These are phyloP conservation scores for Coemansia sp. DNA, from an alignment of 192 early-diverging fungal genomes.

Conservation along the genomic window DNA sequence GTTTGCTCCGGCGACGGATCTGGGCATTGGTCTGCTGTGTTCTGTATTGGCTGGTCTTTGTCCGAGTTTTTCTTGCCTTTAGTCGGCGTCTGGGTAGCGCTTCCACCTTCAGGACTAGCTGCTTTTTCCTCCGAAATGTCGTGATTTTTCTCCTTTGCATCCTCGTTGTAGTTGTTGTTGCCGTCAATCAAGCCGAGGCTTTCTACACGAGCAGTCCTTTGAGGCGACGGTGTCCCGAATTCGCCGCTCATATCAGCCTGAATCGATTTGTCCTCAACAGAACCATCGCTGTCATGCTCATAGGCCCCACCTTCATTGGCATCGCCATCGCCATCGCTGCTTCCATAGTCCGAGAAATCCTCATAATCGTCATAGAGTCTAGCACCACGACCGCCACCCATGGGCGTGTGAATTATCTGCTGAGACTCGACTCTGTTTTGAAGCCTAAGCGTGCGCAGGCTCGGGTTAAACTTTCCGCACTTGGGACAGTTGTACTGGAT, in stretches of 20 bases:
- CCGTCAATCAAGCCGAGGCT: neutral
- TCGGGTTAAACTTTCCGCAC: slow-evolving; percentile 55
- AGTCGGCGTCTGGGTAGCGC: neutral
- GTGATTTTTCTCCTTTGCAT: neutral
- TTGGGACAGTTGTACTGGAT: slow-evolving; percentile 60
- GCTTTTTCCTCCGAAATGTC: neutral
- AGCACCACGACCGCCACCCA: neutral
- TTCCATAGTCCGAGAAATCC: slow-evolving; percentile 7
- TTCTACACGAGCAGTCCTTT: neutral
- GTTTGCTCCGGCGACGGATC: neutral
- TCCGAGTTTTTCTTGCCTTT: no score
- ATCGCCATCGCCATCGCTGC: neutral
- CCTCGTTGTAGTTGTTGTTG: neutral
- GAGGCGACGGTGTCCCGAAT: neutral
- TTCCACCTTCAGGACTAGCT: neutral
- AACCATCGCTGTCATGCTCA: slow-evolving; percentile 1
- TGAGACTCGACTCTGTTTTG: slow-evolving; percentile 10
- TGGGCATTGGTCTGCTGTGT: neutral
- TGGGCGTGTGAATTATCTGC: slow-evolving; percentile 4
- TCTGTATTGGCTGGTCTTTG: neutral
- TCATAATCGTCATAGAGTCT: neutral
- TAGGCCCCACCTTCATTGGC: neutral
- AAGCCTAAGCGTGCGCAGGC: slow-evolving; percentile 23
- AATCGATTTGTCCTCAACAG: slow-evolving; percentile 6
- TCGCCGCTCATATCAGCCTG: slow-evolving; percentile 10